A percentile compares a stretch with the other conserved stretches of the same genome.
These are phyloP conservation scores for Withania somnifera DNA, from an alignment of 305 asterid genomes.

Conservation along the genomic window DNA sequence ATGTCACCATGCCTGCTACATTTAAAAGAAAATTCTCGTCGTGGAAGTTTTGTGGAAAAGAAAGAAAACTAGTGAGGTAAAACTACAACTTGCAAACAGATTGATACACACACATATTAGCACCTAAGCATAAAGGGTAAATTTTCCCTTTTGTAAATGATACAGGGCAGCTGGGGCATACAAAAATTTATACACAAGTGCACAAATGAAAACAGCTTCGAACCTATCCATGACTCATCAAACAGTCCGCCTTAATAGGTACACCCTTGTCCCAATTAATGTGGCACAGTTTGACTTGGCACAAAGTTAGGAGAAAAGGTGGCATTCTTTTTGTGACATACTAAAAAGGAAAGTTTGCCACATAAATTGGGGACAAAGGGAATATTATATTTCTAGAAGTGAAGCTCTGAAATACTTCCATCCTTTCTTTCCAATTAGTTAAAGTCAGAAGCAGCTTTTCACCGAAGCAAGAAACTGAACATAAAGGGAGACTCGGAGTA, in stretches of 20 bases:
- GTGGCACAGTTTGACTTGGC: too few species aligned
- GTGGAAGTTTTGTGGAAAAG: neutral
- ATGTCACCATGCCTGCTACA: slow-evolving; percentile 33
- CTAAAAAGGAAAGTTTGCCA: too few species aligned
- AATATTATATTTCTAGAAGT: neutral
- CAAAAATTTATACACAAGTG: neutral
- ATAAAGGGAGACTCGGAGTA: neutral
- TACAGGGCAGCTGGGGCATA: neutral
- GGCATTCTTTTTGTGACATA: too few species aligned
- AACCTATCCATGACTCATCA: neutral
- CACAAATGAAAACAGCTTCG: neutral
- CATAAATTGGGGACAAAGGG: too few species aligned
- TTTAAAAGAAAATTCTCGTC: slow-evolving; percentile 1
- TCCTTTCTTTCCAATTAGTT: neutral
- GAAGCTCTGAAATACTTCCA: neutral
- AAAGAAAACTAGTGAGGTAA: neutral
- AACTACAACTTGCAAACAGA: neutral
- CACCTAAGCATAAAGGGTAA: neutral
- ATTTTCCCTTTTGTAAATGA: neutral
- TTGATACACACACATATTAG: neutral
- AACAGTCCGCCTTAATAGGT: neutral
- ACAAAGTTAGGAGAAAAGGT: too few species aligned
- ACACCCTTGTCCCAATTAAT: too few species aligned
- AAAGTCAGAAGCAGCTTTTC: neutral
- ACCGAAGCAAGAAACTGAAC: neutral